Conservation (phyloP, 2,329 filamentous ascomycete species). For the Aspergillus ustus region DNA sequence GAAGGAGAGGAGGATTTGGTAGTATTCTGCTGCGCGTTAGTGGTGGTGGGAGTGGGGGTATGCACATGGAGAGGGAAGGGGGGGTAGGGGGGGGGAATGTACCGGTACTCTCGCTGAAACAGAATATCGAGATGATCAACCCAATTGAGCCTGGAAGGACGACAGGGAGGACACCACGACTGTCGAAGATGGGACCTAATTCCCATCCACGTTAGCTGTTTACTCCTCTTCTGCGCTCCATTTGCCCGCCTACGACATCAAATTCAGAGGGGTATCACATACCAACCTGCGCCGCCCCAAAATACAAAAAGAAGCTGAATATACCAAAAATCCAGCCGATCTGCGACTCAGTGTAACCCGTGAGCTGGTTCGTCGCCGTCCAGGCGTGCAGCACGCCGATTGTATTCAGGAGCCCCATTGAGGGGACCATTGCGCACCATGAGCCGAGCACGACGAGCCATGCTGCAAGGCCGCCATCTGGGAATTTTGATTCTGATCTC, state of each 20-base stretch:
- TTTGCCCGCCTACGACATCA: too few relatives aligned
- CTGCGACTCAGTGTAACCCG: constrained; percentile 35
- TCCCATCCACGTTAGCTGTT: background rate
- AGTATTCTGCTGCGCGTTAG: constrained; percentile 33
- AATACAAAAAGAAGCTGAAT: constrained; percentile 47
- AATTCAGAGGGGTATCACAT: background rate
- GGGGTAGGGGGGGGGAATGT: background rate
- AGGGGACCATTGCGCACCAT: constrained; percentile 42
- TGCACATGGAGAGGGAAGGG: background rate
- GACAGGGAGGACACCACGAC: constrained; percentile 15
- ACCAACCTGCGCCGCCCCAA: constrained; percentile 30
- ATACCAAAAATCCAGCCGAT: constrained; percentile 50
- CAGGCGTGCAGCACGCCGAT: constrained; percentile 47
- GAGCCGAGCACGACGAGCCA: constrained; percentile 51
- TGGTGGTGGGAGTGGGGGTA: constrained; percentile 10
- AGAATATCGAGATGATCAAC: constrained; percentile 32
- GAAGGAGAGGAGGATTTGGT: constrained; percentile 42
- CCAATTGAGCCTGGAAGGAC: constrained; percentile 25
- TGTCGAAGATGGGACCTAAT: constrained; percentile 25
- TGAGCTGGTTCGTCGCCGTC: constrained; percentile 42
- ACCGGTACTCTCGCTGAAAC: constrained; percentile 34
- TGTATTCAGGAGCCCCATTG: constrained; percentile 49
- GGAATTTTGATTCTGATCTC: constrained; percentile 18
- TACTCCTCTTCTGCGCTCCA: too few relatives aligned
- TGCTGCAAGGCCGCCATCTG: constrained; percentile 48